phyloP scores from a whole-genome alignment of 108 stramenopile species.

The Schizochytrium sp. region DNA sequence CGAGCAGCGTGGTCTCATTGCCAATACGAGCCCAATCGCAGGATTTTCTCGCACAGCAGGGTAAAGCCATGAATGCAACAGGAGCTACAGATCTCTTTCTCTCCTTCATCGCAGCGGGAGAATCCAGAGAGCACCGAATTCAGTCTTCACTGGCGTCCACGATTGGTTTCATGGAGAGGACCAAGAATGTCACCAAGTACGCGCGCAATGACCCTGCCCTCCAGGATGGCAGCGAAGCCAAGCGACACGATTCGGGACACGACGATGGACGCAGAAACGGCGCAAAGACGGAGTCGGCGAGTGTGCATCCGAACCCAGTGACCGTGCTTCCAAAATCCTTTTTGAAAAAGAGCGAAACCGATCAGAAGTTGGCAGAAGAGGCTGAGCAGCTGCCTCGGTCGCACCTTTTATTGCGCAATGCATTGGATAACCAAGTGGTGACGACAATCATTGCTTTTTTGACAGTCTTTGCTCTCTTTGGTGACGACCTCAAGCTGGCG shows the following conservation, averaged over 20 bases:
- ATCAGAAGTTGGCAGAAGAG: not conserved
- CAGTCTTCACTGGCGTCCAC: not conserved
- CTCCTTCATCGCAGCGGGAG: not conserved
- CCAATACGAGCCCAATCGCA: not conserved
- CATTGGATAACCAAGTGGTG: not conserved
- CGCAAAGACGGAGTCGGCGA: not conserved
- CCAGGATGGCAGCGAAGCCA: not conserved
- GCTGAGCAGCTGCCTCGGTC: not conserved
- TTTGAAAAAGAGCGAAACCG: not conserved
- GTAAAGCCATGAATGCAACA: not conserved
- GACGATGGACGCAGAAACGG: not conserved
- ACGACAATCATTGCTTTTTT: not conserved
- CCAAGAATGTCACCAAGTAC: not conserved
- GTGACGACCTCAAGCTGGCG: constrained; percentile 22
- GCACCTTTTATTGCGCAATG: not conserved
- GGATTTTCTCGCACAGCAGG: not conserved
- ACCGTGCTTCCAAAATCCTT: not conserved
- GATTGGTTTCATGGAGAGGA: not conserved
- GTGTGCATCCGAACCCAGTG: not conserved
- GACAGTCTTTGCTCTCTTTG: constrained; percentile 29
- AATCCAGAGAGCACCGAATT: not conserved
- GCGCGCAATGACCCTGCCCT: not conserved
- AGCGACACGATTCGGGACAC: not conserved
- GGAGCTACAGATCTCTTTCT: not conserved
- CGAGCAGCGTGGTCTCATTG: not conserved